Evolutionary conservation across 148 eudicot genomes (phyloP).

Genomic region (Silene conica): DNA sequence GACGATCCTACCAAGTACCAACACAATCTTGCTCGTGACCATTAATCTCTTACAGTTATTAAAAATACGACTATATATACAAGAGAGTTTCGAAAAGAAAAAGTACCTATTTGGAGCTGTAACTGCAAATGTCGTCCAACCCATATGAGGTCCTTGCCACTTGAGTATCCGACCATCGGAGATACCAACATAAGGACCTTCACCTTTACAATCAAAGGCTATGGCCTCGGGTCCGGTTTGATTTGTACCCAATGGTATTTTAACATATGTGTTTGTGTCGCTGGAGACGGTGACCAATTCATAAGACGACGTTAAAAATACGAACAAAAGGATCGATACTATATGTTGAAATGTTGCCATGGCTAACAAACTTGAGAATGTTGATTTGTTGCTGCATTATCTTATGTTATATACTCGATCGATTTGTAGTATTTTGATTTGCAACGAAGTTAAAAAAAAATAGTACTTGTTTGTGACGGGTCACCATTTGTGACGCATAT

Average conservation of each 20-base stretch:
- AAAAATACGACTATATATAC: too few species aligned
- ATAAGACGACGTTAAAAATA: not conserved
- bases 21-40: too few species aligned
- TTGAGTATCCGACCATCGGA: slow-evolving; percentile 26
- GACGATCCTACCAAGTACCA: too few species aligned
- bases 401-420: too few species aligned
- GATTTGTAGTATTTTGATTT: too few species aligned
- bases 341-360: not conserved
- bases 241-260: not conserved
- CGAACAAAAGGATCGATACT: not conserved
- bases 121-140: slow-evolving; percentile 17
- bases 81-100: not conserved
- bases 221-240: slow-evolving; percentile 2
- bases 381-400: too few species aligned
- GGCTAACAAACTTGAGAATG: not conserved
- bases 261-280: not conserved
- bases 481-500: too few species aligned
- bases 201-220: slow-evolving; percentile 29
- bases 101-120: slow-evolving; percentile 20
- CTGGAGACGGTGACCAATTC: not conserved
- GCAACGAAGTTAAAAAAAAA: too few species aligned
- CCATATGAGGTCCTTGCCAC: slow-evolving; percentile 6
- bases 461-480: too few species aligned
- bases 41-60: too few species aligned
- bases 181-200: slow-evolving; percentile 27